Conservation (phyloP, 208 protist genomes). For the Trypanosoma platydactyli region DNA sequence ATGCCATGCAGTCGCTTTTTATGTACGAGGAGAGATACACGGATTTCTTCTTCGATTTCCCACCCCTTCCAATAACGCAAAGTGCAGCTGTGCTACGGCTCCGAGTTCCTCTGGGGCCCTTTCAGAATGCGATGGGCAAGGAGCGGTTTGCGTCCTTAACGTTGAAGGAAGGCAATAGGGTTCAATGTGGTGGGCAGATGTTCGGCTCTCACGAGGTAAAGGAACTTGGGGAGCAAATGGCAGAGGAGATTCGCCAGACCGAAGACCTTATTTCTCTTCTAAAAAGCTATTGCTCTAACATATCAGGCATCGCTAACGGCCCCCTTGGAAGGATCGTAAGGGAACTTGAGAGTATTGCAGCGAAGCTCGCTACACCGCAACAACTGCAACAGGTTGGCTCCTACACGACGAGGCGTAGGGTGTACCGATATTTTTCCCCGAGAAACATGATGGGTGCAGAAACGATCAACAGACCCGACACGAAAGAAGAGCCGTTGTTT, state of each 20-base stretch:
- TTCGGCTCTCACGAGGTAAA: slow-evolving; percentile 49
- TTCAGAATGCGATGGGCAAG: slow-evolving; percentile 2
- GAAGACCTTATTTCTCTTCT: slow-evolving; percentile 30
- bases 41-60: slow-evolving; percentile 81
- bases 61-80: slow-evolving; percentile 33
- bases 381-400: slow-evolving; percentile 16
- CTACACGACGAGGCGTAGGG: slow-evolving; percentile 10
- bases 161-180: slow-evolving; percentile 66
- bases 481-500: slow-evolving; percentile 24
- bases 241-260: slow-evolving; percentile 32
- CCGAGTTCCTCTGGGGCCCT: slow-evolving; percentile 43
- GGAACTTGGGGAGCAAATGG: slow-evolving; percentile 42
- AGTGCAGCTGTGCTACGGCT: slow-evolving; percentile 53
- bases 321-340: neutral
- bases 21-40: slow-evolving; percentile 51
- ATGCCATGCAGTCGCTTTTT: slow-evolving; percentile 30
- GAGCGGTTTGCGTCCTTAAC: slow-evolving; percentile 17
- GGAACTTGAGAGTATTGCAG: neutral
- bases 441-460: neutral
- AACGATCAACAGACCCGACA: neutral
- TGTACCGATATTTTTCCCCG: slow-evolving; percentile 10
- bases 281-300: slow-evolving; percentile 1
- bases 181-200: slow-evolving; percentile 71
- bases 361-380: neutral
- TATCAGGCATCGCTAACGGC: neutral